Evolutionary conservation across 2,329 filamentous ascomycete species (phyloP), one percentile per base, ranked within the genome.

Genomic region (Chlorencoelia australis): DNA sequence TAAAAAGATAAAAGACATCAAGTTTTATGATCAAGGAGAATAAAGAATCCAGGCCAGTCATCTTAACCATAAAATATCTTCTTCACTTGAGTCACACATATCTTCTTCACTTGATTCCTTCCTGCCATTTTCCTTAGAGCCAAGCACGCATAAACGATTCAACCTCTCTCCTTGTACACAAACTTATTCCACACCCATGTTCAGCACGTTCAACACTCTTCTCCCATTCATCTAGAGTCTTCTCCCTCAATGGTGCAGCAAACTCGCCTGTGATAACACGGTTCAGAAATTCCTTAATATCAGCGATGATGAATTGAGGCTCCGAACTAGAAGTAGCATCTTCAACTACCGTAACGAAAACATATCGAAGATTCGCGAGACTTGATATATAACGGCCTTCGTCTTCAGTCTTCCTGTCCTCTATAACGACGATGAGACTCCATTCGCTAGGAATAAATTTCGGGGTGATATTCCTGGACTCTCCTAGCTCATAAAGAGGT

Each of bases 271-370:
- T 2, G 3, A 19, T 28, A 5, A 7, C 5, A 29, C n/a, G 10
- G 7, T 35, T 20, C 13, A 39, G 19, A 11, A 30, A 34, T 3
- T 20, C 25, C 33, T 14, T 7, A n/a, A 39, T 10, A 29, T 28
- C 25, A 9, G 22, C 5, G 15, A 35, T 24, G 14, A 39, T 7
- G 4, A 39, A 10, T 13, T 28, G 30, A 24, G 24, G 7, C 17
- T 19, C 14, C 7, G 30, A 34, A 4, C 17, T 20, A 21, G 11
- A 3, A 7, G 14, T 28, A 5, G 36, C 6, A 17, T 27, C 24
- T 28, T 28, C 32, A 29, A 18, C 24, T 22, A 24, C 18, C 11
- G 30, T 25, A 11, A 39, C 18, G 24, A 39, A 39, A 14, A 25
- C 30, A 29, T 35, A 39, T 17, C 9, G 24, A 3, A 21, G 3